Conservation (phyloP, 257 asterid species). For the Lithospermum erythrorhizon region DNA sequence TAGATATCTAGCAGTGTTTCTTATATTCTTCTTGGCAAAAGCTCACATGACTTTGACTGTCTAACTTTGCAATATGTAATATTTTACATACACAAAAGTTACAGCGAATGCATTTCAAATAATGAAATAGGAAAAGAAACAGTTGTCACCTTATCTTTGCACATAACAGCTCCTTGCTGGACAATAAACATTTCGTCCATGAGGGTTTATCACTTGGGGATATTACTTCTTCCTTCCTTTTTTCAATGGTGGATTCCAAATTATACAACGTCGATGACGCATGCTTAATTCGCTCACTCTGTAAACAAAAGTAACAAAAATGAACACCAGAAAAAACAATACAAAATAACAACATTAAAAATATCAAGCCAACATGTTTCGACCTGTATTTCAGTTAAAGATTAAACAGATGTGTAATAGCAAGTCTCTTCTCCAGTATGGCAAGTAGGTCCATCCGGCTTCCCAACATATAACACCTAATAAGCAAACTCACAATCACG, state of each 20-base stretch:
- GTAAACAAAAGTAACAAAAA: slow-evolving; percentile 1
- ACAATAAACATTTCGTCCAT: slow-evolving; percentile 71
- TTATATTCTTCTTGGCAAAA: no score
- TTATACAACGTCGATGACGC: slow-evolving; percentile 61
- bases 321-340: background rate
- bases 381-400: slow-evolving; percentile 35
- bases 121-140: background rate
- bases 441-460: slow-evolving; percentile 92
- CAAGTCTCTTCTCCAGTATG: slow-evolving; percentile 88
- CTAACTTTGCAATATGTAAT: no score
- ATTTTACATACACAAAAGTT: no score
- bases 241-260: slow-evolving; percentile 59
- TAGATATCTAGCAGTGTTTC: no score
- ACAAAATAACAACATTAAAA: background rate
- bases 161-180: slow-evolving; percentile 51
- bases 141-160: slow-evolving; percentile 54
- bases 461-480: slow-evolving; percentile 79
- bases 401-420: slow-evolving; percentile 51
- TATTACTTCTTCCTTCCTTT: slow-evolving; percentile 41
- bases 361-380: background rate
- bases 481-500: background rate
- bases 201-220: slow-evolving; percentile 45
- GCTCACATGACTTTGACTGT: no score
- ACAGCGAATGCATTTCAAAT: no score
- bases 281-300: slow-evolving; percentile 40